These are phyloP conservation scores for Amanita rubescens DNA, from an alignment of 768 basidiomycete species.

Conservation along the genomic window DNA sequence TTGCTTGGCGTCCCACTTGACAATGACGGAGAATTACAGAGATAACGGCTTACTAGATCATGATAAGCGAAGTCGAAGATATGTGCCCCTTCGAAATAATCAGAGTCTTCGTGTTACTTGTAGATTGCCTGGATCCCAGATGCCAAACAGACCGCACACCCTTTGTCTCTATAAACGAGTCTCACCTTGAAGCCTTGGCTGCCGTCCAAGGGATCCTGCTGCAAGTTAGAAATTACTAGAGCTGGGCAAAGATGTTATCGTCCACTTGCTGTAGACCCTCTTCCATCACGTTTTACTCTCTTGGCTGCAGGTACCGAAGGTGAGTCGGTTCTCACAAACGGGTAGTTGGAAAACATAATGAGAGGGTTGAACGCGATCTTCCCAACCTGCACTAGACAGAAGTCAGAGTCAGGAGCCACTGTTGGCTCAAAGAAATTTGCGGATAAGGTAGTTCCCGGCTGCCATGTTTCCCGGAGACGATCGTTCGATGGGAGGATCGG, in stretches of 20 bases:
- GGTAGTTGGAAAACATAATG: slow-evolving; percentile 8
- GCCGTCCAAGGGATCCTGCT: slow-evolving; percentile 6
- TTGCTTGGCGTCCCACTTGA: slow-evolving; percentile 10
- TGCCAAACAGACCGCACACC: slow-evolving; percentile 15
- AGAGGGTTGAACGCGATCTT: slow-evolving; percentile 2
- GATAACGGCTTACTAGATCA: slow-evolving; percentile 8
- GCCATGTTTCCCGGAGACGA: slow-evolving; percentile 14
- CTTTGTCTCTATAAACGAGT: slow-evolving; percentile 15
- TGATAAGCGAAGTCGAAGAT: slow-evolving; percentile 7
- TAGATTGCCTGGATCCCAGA: slow-evolving; percentile 11
- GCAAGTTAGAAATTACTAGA: slow-evolving; percentile 10
- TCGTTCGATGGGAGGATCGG: slow-evolving; percentile 11
- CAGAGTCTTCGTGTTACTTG: slow-evolving; percentile 13
- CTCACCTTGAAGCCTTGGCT: slow-evolving; percentile 14
- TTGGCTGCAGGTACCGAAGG: not conserved
- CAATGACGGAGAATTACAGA: slow-evolving; percentile 11
- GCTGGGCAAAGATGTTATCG: slow-evolving; percentile 8
- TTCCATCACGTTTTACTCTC: slow-evolving; percentile 7
- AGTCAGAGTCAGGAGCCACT: slow-evolving; percentile 11
- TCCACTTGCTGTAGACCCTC: slow-evolving; percentile 8
- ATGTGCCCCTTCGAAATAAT: slow-evolving; percentile 13
- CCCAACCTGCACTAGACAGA: slow-evolving; percentile 11
- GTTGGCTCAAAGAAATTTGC: slow-evolving; percentile 10
- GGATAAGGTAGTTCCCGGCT: slow-evolving; percentile 14
- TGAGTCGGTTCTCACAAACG: not conserved